Base-by-base conservation (phyloP, 306 rosid species). In the Prunus salicina region DNA sequence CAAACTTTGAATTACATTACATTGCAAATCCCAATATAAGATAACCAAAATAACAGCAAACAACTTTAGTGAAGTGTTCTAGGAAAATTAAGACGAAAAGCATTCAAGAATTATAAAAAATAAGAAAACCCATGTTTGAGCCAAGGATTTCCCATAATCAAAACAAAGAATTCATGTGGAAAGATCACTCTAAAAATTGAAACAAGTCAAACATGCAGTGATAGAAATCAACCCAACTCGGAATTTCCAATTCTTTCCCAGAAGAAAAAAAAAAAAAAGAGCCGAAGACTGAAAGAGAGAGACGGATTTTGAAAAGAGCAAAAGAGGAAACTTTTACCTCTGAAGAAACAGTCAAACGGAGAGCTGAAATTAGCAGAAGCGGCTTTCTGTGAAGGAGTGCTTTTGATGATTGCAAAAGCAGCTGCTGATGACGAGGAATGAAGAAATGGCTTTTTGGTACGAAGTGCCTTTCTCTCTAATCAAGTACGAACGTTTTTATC, bases 301-400 rank as follows among this genome's bases (percentile, higher is more conserved):
- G 74, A 77, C 20, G 67, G 20, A 28, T 30, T 30, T 62, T 12
- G 15, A 25, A 60, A 5, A 60, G 34, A 58, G 64, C 19, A n/a
- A 61, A 57, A 43, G 58, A 12, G 6, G 12, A 12, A 51, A 24
- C 4, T 14, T 52, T 75, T 74, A 75, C 91, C 87, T 79, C 15
- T 19, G 79, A 81, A 85, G 45, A 64, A 5, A 43, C 63, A 56
- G 76, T 14, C 43, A 38, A 51, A 10, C 53, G 34, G 46, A 64
- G 73, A 76, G 64, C 30, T 14, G 71, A 69, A 38, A 69, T 18
- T 24, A 70, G 81, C 66, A 27, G 84, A 80, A 71, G 78, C 71
- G 60, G 83, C 56, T 76, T 64, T 38, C 32, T 15, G 65, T 15
- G 27, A 38, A 55, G 51, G n/a, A 73, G 60, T 19, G 67, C 15